Conservation (phyloP, 345 rosid species). For the Garcia nutans region DNA sequence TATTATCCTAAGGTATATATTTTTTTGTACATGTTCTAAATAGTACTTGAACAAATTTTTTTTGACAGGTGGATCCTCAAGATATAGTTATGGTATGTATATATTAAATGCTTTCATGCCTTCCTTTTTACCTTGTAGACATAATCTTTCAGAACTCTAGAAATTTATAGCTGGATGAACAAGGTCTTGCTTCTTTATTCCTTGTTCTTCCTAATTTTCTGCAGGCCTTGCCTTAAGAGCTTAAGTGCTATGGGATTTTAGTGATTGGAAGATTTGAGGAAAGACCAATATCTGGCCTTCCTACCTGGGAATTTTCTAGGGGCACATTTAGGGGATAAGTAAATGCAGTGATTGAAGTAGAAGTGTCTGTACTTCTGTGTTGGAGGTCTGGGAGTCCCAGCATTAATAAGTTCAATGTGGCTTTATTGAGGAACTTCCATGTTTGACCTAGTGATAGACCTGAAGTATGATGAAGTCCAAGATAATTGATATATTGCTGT, state of each 20-base stretch:
- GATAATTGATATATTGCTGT: background rate
- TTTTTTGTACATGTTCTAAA: background rate
- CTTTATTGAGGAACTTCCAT: background rate
- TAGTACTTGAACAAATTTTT: conserved; percentile 28
- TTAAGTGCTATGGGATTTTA: background rate
- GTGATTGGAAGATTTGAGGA: background rate
- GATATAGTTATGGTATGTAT: conserved; percentile 90
- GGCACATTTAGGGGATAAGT: background rate
- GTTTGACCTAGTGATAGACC: background rate
- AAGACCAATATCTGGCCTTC: background rate
- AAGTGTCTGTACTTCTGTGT: background rate
- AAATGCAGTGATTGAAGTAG: background rate
- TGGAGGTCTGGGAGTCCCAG: background rate
- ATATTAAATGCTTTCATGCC: background rate
- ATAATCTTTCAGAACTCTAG: background rate
- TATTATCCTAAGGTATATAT: background rate
- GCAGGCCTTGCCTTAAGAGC: background rate
- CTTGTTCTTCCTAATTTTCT: background rate
- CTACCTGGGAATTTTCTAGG: background rate
- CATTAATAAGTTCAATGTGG: background rate
- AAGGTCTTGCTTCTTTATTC: background rate
- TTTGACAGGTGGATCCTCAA: conserved; percentile 93
- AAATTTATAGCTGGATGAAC: background rate
- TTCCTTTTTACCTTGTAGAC: background rate
- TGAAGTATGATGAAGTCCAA: background rate